Percentiles rank a stretch among this genome's conserved stretches.
Conservation (phyloP, 352 stramenopile genomes). For the Globisporangium spinosum region DNA sequence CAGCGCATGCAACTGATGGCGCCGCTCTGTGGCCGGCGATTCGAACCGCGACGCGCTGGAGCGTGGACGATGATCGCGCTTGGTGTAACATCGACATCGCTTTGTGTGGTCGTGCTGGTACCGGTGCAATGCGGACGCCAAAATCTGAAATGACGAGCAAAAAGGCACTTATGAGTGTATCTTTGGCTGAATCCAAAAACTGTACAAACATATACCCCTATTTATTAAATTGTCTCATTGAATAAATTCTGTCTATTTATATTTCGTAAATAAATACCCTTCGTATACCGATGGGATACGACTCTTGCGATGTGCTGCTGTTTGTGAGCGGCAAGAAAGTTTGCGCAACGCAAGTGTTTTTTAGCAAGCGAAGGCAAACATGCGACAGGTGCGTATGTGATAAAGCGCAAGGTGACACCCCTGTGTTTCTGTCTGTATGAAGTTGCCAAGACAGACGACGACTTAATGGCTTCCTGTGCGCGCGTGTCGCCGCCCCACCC, state of each 20-base stretch:
- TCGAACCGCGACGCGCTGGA: conserved; percentile 5
- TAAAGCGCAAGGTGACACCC: neutral
- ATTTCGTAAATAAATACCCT: neutral
- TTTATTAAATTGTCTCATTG: neutral
- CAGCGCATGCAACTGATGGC: neutral
- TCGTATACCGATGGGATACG: neutral
- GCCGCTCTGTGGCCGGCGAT: neutral
- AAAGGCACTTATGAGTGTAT: neutral
- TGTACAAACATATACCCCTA: neutral
- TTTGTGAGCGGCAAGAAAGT: neutral
- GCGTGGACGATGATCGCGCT: conserved; percentile 7
- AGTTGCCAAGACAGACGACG: neutral
- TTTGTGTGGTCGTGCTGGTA: neutral
- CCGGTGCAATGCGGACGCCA: neutral
- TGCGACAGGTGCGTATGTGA: conserved; percentile 15
- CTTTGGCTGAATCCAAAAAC: neutral
- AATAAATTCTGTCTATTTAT: no score
- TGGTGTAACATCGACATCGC: conserved; percentile 1
- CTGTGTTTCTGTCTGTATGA: neutral
- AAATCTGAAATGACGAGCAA: conserved; percentile 9
- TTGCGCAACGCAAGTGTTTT: conserved; percentile 1
- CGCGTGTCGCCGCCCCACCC: neutral
- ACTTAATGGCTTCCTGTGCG: neutral
- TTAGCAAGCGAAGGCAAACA: conserved; percentile 1
- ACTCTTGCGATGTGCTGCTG: neutral